Evolutionary conservation across 208 protist genomes (phyloP), one percentile per base, ranked within the genome.

Genomic region (Acanthamoeba culbertsoni): DNA sequence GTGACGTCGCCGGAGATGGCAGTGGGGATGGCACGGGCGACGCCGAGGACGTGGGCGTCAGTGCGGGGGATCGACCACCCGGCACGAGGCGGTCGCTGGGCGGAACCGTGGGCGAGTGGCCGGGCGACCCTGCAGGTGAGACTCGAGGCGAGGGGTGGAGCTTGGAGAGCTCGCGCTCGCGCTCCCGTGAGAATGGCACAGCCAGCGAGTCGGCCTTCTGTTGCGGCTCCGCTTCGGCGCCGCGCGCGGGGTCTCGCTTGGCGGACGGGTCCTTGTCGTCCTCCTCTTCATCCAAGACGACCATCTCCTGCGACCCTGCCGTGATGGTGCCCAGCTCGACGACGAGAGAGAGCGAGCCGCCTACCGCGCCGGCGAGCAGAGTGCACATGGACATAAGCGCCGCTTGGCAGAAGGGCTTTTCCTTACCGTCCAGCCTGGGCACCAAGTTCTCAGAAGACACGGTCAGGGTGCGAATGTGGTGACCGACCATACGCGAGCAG

Each of bases 341-440:
- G 20, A 71, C 63, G 43, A 92, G 88, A 12, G 88, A 79, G 65
- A 92, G 88, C 45, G 88, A 71, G 45, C 62, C 63, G 14, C 88
- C 88, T 14, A 92, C 88, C 8, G 62, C 43, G 16, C 88, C 88
- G 20, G 88, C 88, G n/a, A 92, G 55, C 42, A 71, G 88, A 0
- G 88, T 92, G 62, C 55, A 92, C 62, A 71, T 79, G 35, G 48
- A 55, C 88, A 92, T 92, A n/a, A 92, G 40, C 4, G 62, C 62
- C 2, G 88, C 88, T n/a, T 92, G 62, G 23, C 62, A 71, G 26
- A 92, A 92, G 20, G 82, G 82, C 51, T 71, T 62, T 33, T 71
- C 82, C 48, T 62, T 71, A 12, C 82, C 40, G 18, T 84, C 73
- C 73, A 55, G 43, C 28, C 43, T n/a, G 37, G 73, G 73, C 43